Percentiles rank a stretch among this genome's conserved stretches.
These are phyloP conservation scores for Aspergillus steynii DNA, from an alignment of 495 filamentous ascomycete species.

Conservation along the genomic window DNA sequence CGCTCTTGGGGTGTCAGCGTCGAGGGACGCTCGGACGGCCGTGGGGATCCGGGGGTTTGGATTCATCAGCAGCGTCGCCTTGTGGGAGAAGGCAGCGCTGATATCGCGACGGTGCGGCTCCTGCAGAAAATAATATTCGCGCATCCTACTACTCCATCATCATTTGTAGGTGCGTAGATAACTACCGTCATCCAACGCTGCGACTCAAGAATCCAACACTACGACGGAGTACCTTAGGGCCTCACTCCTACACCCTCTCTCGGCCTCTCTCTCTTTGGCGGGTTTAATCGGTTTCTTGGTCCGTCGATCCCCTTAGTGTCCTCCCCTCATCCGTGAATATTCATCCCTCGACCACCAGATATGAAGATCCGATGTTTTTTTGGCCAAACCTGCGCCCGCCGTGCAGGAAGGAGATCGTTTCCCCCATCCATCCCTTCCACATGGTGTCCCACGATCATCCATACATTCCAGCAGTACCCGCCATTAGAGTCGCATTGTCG, in stretches of 20 bases:
- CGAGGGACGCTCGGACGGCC: constrained; percentile 20
- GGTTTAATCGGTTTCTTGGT: constrained; percentile 1
- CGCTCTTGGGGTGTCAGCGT: constrained; percentile 26
- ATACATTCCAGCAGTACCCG: constrained; percentile 14
- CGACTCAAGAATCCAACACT: background rate
- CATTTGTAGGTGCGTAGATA: too few relatives aligned
- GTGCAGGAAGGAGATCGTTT: constrained; percentile 16
- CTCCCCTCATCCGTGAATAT: background rate
- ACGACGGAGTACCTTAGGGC: too few relatives aligned
- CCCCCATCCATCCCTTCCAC: constrained; percentile 18
- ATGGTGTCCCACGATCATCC: constrained; percentile 21
- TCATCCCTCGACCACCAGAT: background rate
- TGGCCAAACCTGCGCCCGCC: background rate
- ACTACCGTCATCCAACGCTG: background rate
- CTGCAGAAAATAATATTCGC: too few relatives aligned
- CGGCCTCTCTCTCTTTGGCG: too few relatives aligned
- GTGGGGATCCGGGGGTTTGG: constrained; percentile 1
- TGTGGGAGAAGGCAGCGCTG: too few relatives aligned
- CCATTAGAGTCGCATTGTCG: background rate
- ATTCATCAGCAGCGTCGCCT: background rate
- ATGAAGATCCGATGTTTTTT: background rate
- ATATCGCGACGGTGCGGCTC: too few relatives aligned
- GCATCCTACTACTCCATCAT: background rate
- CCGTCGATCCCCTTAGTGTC: constrained; percentile 1
- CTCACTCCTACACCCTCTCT: background rate